Evolutionary conservation across 192 early-diverging fungal genomes (phyloP).

Genomic region (Backusella macrospora): DNA sequence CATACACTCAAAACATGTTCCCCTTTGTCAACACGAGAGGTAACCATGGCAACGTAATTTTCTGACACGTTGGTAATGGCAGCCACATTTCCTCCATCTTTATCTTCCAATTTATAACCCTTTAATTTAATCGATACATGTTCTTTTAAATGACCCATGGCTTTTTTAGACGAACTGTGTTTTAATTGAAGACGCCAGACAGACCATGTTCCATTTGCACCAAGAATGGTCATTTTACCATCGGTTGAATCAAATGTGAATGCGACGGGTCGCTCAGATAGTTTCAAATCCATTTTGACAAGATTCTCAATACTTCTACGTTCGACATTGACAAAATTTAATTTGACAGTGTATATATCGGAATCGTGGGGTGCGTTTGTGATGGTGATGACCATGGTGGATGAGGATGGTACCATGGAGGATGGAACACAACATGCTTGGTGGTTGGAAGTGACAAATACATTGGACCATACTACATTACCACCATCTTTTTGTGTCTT

Average conservation of each 20-base stretch:
- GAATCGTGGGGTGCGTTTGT: constrained; percentile 5
- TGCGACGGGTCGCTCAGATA: constrained; percentile 11
- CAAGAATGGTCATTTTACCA: constrained; percentile 27
- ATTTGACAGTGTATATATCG: constrained; percentile 25
- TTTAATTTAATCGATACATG: constrained; percentile 22
- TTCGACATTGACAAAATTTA: constrained; percentile 50
- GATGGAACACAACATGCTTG: constrained; percentile 47
- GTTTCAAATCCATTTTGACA: constrained; percentile 40
- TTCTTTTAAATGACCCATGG: constrained; percentile 13
- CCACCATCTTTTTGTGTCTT: constrained; percentile 24
- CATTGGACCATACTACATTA: constrained; percentile 43
- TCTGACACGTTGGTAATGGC: constrained; percentile 41
- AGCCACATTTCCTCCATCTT: constrained; percentile 7
- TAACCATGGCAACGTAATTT: constrained; percentile 51
- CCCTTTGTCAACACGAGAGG: constrained; percentile 24
- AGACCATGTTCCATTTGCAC: constrained; percentile 27
- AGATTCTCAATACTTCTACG: constrained; percentile 45
- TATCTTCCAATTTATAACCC: constrained; percentile 17
- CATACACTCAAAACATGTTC: constrained; percentile 53
- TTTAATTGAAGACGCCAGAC: constrained; percentile 35
- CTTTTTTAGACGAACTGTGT: constrained; percentile 34
- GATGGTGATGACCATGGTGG: constrained; percentile 47
- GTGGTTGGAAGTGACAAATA: constrained; percentile 44
- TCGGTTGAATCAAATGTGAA: constrained; percentile 30
- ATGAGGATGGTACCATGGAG: constrained; percentile 41